Percentiles rank a stretch among this genome's conserved stretches.
Evolutionary conservation across 805 yeast genomes (phyloP).

Genomic region (Nakazawaea laoshanensis): DNA sequence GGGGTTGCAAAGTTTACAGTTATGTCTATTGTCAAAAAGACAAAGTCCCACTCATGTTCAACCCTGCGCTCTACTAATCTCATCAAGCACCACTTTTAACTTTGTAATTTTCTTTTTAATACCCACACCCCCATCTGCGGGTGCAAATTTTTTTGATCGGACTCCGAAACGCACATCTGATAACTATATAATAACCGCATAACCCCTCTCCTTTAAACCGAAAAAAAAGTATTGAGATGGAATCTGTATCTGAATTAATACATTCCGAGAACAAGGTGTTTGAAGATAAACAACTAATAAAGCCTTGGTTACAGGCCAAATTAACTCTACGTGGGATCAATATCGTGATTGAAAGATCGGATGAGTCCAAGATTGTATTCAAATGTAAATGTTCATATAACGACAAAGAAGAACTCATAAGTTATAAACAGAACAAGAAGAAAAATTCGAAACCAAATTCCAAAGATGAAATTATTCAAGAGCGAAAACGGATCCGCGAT

Average conservation of each 20-base stretch:
- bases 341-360: conserved; percentile 56
- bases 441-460: conserved; percentile 11
- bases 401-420: conserved; percentile 12
- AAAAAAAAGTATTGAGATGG: no score
- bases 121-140: no score
- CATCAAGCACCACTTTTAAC: no score
- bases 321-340: conserved; percentile 39
- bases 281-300: conserved; percentile 38
- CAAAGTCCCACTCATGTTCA: no score
- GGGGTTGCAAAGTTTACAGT: no score
- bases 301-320: conserved; percentile 53
- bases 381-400: conserved; percentile 40
- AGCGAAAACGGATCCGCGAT: conserved; percentile 14
- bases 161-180: no score
- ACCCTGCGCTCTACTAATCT: no score
- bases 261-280: conserved; percentile 20
- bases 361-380: conserved; percentile 51
- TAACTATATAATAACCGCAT: no score
- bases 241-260: conserved; percentile 1
- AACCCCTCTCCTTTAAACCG: no score
- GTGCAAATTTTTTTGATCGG: no score
- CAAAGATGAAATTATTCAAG: conserved; percentile 13
- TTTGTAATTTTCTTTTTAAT: no score
- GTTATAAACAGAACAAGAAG: conserved; percentile 10
- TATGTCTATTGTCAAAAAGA: no score